Base-by-base conservation (phyloP, 306 rosid species). In the Cicer arietinum region DNA sequence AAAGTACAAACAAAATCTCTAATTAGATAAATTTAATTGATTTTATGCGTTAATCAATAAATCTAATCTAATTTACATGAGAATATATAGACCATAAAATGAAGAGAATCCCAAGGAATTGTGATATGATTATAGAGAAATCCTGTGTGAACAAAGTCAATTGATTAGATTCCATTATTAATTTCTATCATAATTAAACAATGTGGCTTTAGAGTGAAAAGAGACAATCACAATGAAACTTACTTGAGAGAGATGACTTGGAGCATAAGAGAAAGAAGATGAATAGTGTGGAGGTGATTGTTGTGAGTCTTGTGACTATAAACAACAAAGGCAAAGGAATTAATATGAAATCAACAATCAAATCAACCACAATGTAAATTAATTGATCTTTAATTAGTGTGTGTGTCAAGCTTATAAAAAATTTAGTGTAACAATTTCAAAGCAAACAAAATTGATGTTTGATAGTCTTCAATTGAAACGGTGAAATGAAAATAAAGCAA, bases 211-310 rank as follows among this genome's bases (percentile, higher is more conserved):
- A 70, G 77, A 71, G 48, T 37, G 42, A 71, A 70, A 30, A 30
- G 70, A 20, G 48, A 22, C 40, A 70, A 59, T 44, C 14, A 52
- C 12, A 47, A 60, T 17, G 57, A 41, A 83, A 67, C 69, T 82
- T 70, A 90, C 95, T 47, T 51, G 70, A 82, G 83, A 77, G 47
- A 61, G 76, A 52, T 17, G 53, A 48, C 57, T 61, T n/a, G 74
- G 50, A 58, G 81, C 88, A 57, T 77, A 8, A 12, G 90, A 88
- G 69, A 47, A n/a, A 48, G 84, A 40, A 69, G 86, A 45, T 18
- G 70, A 67, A 45, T 78, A 35, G 1, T 65, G 56, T 41, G 74
- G 7, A 14, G 9, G 71, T 30, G 80, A 70, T 73, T 64, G 85
- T 74, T 86, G 82, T 61, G 69, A 67, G 60, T 70, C 11, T 52